Evolutionary conservation across 1,139 yeast species (phyloP).

Genomic region (Saccharomycopsis hybrid): DNA sequence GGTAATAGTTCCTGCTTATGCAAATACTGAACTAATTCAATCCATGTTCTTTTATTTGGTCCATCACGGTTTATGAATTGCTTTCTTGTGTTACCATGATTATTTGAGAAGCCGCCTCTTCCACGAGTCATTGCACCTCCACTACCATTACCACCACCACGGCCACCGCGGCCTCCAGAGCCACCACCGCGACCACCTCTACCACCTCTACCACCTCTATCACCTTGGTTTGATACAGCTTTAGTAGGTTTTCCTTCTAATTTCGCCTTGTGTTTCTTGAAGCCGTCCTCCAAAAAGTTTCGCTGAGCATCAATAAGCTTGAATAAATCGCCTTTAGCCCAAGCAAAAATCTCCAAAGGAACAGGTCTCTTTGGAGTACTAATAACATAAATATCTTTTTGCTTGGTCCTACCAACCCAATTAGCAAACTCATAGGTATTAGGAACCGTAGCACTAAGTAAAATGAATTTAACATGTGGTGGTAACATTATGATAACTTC

Average conservation of each 20-base stretch:
- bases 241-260: constrained; percentile 37
- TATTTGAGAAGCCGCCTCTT: constrained; percentile 33
- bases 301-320: constrained; percentile 74
- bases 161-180: constrained; percentile 28
- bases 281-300: constrained; percentile 59
- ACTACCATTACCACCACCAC: constrained; percentile 28
- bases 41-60: constrained; percentile 78
- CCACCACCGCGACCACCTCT: constrained; percentile 32
- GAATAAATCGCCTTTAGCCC: constrained; percentile 62
- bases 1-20: constrained; percentile 68
- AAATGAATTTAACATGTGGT: constrained; percentile 84
- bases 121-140: constrained; percentile 20
- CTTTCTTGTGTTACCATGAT: constrained; percentile 27
- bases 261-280: constrained; percentile 51
- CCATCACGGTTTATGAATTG: constrained; percentile 48
- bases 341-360: constrained; percentile 78
- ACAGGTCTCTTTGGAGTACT: constrained; percentile 96
- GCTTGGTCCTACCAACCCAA: constrained; percentile 97
- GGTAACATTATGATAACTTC: constrained; percentile 96
- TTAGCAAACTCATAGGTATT: constrained; percentile 96
- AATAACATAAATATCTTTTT: constrained; percentile 90
- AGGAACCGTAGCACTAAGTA: constrained; percentile 94
- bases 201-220: constrained; percentile 27
- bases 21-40: constrained; percentile 65
- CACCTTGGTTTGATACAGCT: constrained; percentile 40